Base-by-base conservation (phyloP, 176 grass and related monocot genomes). In the Canna indica region DNA sequence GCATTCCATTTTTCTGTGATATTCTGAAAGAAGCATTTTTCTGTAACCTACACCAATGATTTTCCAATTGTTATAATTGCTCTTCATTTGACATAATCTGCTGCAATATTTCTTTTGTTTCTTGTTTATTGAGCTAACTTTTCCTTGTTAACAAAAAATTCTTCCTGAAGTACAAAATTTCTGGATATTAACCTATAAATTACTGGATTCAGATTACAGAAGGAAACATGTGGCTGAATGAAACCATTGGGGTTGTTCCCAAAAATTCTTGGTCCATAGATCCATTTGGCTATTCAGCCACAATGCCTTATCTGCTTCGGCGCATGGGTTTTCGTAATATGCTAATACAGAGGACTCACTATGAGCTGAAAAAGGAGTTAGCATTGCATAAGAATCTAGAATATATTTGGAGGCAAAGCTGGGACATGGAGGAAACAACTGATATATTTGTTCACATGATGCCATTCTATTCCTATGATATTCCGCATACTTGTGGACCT, bases 371-470 rank as follows among this genome's bases (percentile, higher is more conserved):
- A 79, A 97, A 97, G 72, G 94, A 97, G 79, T 84, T 97, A 53
- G 88, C 94, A 13, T 80, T 75, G 77, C 73, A 85, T 48, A 73
- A 83, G 76, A 92, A 97, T 81, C 80, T 97, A 48, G 94, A 97
- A 76, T 97, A 92, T 77, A 82, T 92, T 48, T 97, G 94, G 94
- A 89, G 94, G 77, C 94, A 97, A 72, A 92, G 85, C 75, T 97
- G 94, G 94, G 94, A 97, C 76, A 81, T 80, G 35, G 84, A 86
- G 20, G 84, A 89, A 87, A 92, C 88, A 26, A 92, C 94, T 27
- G 94, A 97, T 73, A 97, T 97, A 83, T 97, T 97, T 75, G 94
- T 92, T 79, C 94, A 97, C 75, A 97, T 97, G 94, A 97, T 97
- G 94, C 89, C 86, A 72, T 97, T 97, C 76, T 97, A 92, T 89